These are phyloP conservation scores for Trametes cingulata DNA, from an alignment of 768 basidiomycete genomes.

Conservation along the genomic window DNA sequence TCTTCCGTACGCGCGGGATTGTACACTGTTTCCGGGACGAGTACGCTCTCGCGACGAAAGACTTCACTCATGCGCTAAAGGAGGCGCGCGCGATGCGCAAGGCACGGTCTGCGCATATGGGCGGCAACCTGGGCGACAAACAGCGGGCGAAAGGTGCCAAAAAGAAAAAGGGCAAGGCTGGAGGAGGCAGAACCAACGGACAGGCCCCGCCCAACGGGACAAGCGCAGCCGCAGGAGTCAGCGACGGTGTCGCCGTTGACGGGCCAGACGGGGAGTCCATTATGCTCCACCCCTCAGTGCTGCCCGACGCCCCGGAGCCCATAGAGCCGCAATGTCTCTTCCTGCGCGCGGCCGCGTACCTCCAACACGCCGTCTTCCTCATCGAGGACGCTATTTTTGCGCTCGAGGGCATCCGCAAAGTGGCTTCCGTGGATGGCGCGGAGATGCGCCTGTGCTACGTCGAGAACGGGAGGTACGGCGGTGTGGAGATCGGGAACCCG, in stretches of 20 bases:
- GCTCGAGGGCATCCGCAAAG: slow-evolving; percentile 68
- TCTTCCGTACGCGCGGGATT: slow-evolving; percentile 86
- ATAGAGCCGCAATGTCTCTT: slow-evolving; percentile 85
- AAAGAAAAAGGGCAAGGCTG: slow-evolving; percentile 52
- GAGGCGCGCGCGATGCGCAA: slow-evolving; percentile 75
- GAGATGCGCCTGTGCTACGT: slow-evolving; percentile 80
- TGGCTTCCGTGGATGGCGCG: slow-evolving; percentile 60
- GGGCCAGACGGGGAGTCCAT: slow-evolving; percentile 51
- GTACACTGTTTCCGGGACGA: slow-evolving; percentile 90
- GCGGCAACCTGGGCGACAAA: slow-evolving; percentile 39
- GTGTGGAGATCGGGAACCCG: slow-evolving; percentile 79
- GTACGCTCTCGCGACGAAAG: slow-evolving; percentile 68
- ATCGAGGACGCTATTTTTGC: slow-evolving; percentile 73
- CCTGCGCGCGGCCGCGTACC: slow-evolving; percentile 78
- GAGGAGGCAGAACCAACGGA: slow-evolving; percentile 48
- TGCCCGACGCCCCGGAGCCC: slow-evolving; percentile 81
- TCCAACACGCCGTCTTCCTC: slow-evolving; percentile 74
- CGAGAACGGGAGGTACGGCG: slow-evolving; percentile 76
- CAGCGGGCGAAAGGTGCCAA: slow-evolving; percentile 47
- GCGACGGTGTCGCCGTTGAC: slow-evolving; percentile 44
- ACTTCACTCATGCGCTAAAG: slow-evolving; percentile 79
- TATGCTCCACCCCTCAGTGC: slow-evolving; percentile 68
- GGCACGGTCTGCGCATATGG: slow-evolving; percentile 56
- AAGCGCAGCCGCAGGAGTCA: slow-evolving; percentile 37
- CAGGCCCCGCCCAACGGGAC: slow-evolving; percentile 73